Conservation (phyloP, 192 early-diverging fungal species). For the Backusella westeae region DNA sequence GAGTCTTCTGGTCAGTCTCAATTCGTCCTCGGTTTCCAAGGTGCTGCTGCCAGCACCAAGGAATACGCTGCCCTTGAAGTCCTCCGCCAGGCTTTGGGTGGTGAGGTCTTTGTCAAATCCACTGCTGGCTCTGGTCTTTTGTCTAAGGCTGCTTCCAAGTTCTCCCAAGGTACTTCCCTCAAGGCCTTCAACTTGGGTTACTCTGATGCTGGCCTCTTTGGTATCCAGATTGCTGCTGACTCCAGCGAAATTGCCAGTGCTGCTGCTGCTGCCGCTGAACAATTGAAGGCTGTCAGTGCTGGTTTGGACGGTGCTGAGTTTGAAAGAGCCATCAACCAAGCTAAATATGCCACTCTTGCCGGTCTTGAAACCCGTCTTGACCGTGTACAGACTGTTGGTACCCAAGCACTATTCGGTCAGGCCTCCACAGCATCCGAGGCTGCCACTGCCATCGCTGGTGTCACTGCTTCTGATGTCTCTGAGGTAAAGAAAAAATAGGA, state of each 20-base stretch:
- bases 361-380: slow-evolving; percentile 45
- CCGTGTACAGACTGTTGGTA: slow-evolving; percentile 46
- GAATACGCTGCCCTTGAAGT: slow-evolving; percentile 66
- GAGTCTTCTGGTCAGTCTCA: slow-evolving; percentile 52
- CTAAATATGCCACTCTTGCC: slow-evolving; percentile 53
- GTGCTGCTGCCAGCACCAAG: slow-evolving; percentile 55
- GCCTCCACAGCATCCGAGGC: slow-evolving; percentile 34
- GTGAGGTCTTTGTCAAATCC: slow-evolving; percentile 64
- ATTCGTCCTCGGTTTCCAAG: slow-evolving; percentile 83
- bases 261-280: slow-evolving; percentile 55
- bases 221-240: slow-evolving; percentile 66
- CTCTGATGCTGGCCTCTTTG: slow-evolving; percentile 90
- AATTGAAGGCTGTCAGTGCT: slow-evolving; percentile 56
- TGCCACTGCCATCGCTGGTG: slow-evolving; percentile 45
- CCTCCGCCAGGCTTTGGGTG: slow-evolving; percentile 60
- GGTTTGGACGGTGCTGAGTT: slow-evolving; percentile 55
- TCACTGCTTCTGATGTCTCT: slow-evolving; percentile 60
- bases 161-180: slow-evolving; percentile 50
- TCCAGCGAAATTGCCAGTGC: slow-evolving; percentile 61
- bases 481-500: slow-evolving; percentile 40
- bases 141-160: slow-evolving; percentile 56
- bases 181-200: slow-evolving; percentile 84
- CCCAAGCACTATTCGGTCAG: slow-evolving; percentile 39
- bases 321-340: slow-evolving; percentile 64
- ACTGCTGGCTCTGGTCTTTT: slow-evolving; percentile 64